Conservation (phyloP, 225 moss, liverwort and hornwort genomes). For the Marchantia polymorpha region DNA sequence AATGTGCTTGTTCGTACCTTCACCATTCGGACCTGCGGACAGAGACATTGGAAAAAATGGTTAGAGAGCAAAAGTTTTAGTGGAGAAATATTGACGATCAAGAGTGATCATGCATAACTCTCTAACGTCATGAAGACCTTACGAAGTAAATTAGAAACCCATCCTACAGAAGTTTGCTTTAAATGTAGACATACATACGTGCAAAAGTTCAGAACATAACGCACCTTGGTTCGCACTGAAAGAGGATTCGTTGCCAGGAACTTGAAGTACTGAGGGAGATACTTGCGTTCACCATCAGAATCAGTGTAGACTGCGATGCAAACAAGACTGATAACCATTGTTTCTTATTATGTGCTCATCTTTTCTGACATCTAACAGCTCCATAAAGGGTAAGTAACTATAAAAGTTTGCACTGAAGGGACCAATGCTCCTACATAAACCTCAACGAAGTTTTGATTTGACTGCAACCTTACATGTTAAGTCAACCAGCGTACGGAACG, state of each 20-base stretch:
- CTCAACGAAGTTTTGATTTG: neutral
- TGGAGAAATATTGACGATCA: neutral
- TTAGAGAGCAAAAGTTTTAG: neutral
- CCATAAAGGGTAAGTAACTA: neutral
- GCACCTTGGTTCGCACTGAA: slow-evolving; percentile 95
- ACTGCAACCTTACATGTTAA: neutral
- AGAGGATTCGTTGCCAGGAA: slow-evolving; percentile 99
- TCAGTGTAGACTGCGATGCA: slow-evolving; percentile 98
- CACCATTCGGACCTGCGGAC: slow-evolving; percentile 90
- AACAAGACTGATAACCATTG: slow-evolving; percentile 70
- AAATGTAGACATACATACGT: neutral
- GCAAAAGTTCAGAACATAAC: neutral
- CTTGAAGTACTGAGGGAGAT: slow-evolving; percentile 96
- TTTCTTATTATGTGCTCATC: neutral
- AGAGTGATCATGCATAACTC: neutral
- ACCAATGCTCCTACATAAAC: neutral
- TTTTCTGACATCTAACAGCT: neutral
- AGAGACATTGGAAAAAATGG: slow-evolving; percentile 23
- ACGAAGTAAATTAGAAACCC: neutral
- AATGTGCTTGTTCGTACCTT: slow-evolving; percentile 53
- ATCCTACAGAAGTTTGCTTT: too few relatives aligned
- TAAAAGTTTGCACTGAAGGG: too few relatives aligned
- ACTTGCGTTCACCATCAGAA: slow-evolving; percentile 92
- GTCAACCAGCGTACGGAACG: too few relatives aligned
- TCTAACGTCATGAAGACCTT: neutral